These are phyloP conservation scores for Protomyces inouyei DNA, from an alignment of 1,139 yeast species.

Conservation along the genomic window DNA sequence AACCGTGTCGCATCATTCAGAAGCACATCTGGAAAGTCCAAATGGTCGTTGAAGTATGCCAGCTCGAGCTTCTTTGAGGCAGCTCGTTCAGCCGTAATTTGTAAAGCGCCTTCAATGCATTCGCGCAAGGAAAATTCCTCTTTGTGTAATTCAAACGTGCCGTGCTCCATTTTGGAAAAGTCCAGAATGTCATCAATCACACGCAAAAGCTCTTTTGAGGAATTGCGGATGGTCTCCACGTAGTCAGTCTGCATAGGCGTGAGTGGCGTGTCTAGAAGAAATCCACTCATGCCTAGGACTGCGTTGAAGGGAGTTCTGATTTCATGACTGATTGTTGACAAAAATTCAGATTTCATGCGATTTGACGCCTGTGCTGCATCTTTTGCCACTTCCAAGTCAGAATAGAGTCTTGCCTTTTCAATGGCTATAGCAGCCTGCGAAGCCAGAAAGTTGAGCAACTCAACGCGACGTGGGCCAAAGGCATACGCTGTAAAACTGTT, in stretches of 20 bases:
- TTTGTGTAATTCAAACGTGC: slow-evolving; percentile 65
- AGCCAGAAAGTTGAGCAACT: slow-evolving; percentile 30
- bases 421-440: slow-evolving; percentile 34
- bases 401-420: slow-evolving; percentile 36
- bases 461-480: slow-evolving; percentile 26
- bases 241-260: slow-evolving; percentile 75
- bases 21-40: slow-evolving; percentile 51
- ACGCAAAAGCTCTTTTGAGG: slow-evolving; percentile 69
- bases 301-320: slow-evolving; percentile 88
- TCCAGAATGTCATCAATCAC: slow-evolving; percentile 77
- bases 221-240: slow-evolving; percentile 70
- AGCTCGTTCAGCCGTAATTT: slow-evolving; percentile 23
- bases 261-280: slow-evolving; percentile 72
- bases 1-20: slow-evolving; percentile 89
- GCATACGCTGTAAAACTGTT: slow-evolving; percentile 31
- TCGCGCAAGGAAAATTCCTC: slow-evolving; percentile 51
- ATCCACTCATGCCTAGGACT: slow-evolving; percentile 86
- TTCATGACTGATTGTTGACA: slow-evolving; percentile 89
- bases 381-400: slow-evolving; percentile 38
- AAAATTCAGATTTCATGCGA: slow-evolving; percentile 68
- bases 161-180: slow-evolving; percentile 77
- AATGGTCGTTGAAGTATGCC: slow-evolving; percentile 22
- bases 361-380: slow-evolving; percentile 30
- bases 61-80: slow-evolving; percentile 27
- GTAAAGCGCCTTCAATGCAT: slow-evolving; percentile 27